Percentiles rank a stretch among this genome's conserved stretches.
These are phyloP conservation scores for Cyberlindnera mrakii DNA, from an alignment of 805 yeast genomes.

Conservation along the genomic window DNA sequence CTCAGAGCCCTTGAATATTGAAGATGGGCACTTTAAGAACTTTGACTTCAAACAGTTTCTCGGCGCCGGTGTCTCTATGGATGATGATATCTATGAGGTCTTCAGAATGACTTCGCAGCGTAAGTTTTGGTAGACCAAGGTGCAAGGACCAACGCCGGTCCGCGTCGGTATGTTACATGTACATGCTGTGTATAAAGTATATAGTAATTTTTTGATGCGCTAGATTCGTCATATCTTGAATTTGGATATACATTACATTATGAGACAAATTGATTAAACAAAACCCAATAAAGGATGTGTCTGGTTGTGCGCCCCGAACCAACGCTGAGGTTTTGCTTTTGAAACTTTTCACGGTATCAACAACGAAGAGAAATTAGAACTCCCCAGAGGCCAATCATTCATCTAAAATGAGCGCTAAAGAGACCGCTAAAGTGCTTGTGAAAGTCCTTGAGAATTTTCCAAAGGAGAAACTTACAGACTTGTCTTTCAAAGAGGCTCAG, in stretches of 20 bases:
- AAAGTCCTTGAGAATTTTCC: constrained; percentile 58
- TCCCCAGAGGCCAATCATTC: not conserved
- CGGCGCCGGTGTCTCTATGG: constrained; percentile 4
- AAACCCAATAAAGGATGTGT: no score
- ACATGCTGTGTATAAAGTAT: no score
- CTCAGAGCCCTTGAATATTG: constrained; percentile 2
- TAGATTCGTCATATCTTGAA: no score
- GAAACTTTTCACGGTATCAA: not conserved
- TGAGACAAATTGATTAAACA: no score
- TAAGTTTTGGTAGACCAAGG: constrained; percentile 1
- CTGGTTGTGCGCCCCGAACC: no score
- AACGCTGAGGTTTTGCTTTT: no score
- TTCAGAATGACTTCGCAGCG: constrained; percentile 10
- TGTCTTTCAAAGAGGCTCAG: constrained; percentile 65
- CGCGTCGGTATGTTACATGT: no score
- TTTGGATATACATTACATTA: no score
- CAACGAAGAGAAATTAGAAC: not conserved
- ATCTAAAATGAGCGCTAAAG: constrained; percentile 32
- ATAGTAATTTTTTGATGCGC: no score
- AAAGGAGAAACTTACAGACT: constrained; percentile 59
- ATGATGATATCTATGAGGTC: constrained; percentile 10
- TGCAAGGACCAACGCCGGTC: no score
- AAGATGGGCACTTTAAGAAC: not conserved
- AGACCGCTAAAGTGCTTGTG: constrained; percentile 52
- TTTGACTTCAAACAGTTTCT: constrained; percentile 12